These are phyloP conservation scores for Solanum hybrid DNA, from an alignment of 305 asterid genomes.

Conservation along the genomic window DNA sequence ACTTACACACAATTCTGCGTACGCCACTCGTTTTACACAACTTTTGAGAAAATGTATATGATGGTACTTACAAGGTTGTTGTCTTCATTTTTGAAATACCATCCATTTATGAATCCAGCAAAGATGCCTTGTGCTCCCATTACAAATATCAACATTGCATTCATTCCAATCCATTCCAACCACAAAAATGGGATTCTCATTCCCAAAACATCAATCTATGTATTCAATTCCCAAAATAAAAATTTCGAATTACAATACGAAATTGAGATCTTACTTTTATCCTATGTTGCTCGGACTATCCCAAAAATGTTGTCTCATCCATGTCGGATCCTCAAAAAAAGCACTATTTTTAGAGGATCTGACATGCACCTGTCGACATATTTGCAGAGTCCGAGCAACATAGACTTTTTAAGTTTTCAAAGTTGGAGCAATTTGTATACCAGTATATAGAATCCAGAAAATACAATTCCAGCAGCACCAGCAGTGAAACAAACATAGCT, in stretches of 20 bases:
- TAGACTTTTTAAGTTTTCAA: not conserved
- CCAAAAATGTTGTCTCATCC: not conserved
- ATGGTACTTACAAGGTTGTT: constrained; percentile 46
- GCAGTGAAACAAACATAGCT: constrained; percentile 83
- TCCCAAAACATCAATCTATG: constrained; percentile 67
- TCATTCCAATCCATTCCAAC: constrained; percentile 93
- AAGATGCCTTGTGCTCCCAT: constrained; percentile 76
- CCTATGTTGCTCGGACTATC: not conserved
- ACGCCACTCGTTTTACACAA: not conserved
- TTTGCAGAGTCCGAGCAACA: not conserved
- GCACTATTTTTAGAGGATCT: not conserved
- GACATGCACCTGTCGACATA: not conserved
- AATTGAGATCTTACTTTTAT: not conserved
- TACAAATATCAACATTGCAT: constrained; percentile 79
- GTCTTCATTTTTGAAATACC: constrained; percentile 44
- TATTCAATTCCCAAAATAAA: not conserved
- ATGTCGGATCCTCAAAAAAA: not conserved
- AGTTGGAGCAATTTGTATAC: constrained; percentile 16
- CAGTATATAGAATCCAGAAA: constrained; percentile 60
- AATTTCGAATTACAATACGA: not conserved
- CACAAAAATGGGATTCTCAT: constrained; percentile 51
- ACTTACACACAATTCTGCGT: not conserved
- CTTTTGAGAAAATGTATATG: not conserved
- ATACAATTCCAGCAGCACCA: constrained; percentile 78
- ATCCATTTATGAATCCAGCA: constrained; percentile 66